Evolutionary conservation across 2,329 filamentous ascomycete species (phyloP).

Genomic region (Beauveria varroae): DNA sequence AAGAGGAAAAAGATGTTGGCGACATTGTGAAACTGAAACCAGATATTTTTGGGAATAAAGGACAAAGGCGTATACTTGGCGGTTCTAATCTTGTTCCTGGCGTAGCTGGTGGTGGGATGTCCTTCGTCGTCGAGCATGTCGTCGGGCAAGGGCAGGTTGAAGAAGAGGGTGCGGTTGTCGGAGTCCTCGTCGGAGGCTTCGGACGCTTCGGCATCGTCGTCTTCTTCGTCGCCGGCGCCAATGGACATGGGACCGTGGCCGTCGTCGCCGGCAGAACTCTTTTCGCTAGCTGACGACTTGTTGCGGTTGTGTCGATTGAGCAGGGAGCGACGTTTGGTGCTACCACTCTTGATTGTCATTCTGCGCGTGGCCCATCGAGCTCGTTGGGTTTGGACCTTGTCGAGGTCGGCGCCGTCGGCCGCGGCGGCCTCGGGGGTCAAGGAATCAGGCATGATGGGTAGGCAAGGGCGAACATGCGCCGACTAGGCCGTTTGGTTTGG

Average conservation of each 20-base stretch:
- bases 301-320: slow-evolving; percentile 67
- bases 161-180: slow-evolving; percentile 60
- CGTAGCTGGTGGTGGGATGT: slow-evolving; percentile 59
- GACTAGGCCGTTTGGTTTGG: slow-evolving; percentile 8
- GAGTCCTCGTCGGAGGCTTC: slow-evolving; percentile 32
- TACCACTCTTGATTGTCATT: slow-evolving; percentile 65
- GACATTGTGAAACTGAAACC: slow-evolving; percentile 97
- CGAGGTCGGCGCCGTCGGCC: slow-evolving; percentile 16
- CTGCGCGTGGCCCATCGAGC: slow-evolving; percentile 96
- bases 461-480: slow-evolving; percentile 11
- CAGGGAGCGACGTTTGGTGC: slow-evolving; percentile 74
- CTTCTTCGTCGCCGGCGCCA: slow-evolving; percentile 20
- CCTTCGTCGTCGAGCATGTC: slow-evolving; percentile 76
- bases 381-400: slow-evolving; percentile 51
- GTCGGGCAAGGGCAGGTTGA: slow-evolving; percentile 74
- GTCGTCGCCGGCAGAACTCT: slow-evolving; percentile 43
- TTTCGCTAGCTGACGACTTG: slow-evolving; percentile 55
- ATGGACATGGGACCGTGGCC: slow-evolving; percentile 33
- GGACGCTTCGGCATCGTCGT: slow-evolving; percentile 22
- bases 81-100: slow-evolving; percentile 94
- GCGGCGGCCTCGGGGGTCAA: slow-evolving; percentile 20
- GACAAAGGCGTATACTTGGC: slow-evolving; percentile 95
- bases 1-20: slow-evolving; percentile 99
- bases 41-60: slow-evolving; percentile 94
- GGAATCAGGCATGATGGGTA: slow-evolving; percentile 25